Conservation (phyloP, 164 flowering plant genomes). For the Sextonia rubra region DNA sequence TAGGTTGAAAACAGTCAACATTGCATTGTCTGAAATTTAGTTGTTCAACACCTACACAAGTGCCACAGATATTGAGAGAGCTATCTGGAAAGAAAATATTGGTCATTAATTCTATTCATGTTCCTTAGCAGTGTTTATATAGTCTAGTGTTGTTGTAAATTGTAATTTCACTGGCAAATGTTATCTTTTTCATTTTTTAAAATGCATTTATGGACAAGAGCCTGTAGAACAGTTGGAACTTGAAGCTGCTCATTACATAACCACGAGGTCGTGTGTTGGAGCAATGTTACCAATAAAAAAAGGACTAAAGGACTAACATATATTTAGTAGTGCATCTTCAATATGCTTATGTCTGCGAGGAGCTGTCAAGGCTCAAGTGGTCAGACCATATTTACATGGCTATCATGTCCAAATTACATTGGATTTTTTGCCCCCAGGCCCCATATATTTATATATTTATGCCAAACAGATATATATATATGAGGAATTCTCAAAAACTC, state of each 20-base stretch:
- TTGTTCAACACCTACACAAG: neutral
- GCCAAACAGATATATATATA: too few relatives aligned
- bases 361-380: neutral
- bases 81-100: neutral
- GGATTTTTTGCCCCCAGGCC: neutral
- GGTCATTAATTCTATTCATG: too few relatives aligned
- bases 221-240: too few relatives aligned
- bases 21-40: neutral
- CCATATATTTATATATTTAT: too few relatives aligned
- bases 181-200: too few relatives aligned
- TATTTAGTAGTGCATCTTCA: neutral
- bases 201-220: neutral
- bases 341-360: neutral
- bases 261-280: too few relatives aligned
- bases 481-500: too few relatives aligned
- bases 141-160: too few relatives aligned
- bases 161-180: too few relatives aligned
- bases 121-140: too few relatives aligned
- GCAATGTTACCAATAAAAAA: neutral
- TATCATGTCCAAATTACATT: neutral
- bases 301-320: neutral
- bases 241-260: too few relatives aligned
- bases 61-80: neutral
- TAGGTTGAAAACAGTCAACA: neutral
- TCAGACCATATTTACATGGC: neutral